A percentile compares a stretch with the other conserved stretches of the same genome.
phyloP scores from a whole-genome alignment of 2,329 filamentous ascomycete species.

The Elsinoe ampelina region DNA sequence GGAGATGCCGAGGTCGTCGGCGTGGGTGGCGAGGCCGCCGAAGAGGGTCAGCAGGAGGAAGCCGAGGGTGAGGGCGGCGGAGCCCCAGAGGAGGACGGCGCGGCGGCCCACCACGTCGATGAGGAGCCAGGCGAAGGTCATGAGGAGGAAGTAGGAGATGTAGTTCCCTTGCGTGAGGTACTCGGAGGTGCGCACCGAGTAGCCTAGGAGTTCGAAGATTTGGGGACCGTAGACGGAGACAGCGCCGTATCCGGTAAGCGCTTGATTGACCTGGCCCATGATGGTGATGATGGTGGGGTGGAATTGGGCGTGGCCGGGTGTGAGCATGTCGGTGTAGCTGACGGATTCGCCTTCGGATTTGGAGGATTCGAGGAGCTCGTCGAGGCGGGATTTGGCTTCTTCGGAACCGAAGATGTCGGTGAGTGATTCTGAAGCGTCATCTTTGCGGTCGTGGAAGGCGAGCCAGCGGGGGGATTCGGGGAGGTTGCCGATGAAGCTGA shows the following conservation, averaged over 20 bases:
- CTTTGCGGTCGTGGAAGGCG: constrained; percentile 41
- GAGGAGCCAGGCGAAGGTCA: constrained; percentile 52
- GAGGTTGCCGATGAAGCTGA: constrained; percentile 44
- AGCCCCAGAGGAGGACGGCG: constrained; percentile 46
- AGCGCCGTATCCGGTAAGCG: constrained; percentile 49
- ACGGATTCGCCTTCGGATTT: constrained; percentile 41
- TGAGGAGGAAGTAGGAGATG: constrained; percentile 50
- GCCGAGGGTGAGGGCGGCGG: constrained; percentile 37
- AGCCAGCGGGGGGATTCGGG: constrained; percentile 53
- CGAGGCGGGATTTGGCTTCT: constrained; percentile 39
- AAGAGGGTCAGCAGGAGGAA: constrained; percentile 46
- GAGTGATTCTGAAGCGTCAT: constrained; percentile 44
- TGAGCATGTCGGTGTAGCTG: constrained; percentile 50
- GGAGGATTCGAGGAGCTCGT: constrained; percentile 43
- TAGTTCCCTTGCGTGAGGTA: constrained; percentile 53
- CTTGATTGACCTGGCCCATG: constrained; percentile 56
- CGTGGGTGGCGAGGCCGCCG: constrained; percentile 39
- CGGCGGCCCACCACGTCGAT: constrained; percentile 49
- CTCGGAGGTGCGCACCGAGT: constrained; percentile 43
- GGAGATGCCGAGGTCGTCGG: constrained; percentile 31
- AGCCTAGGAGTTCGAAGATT: constrained; percentile 54
- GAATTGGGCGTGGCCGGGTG: constrained; percentile 45
- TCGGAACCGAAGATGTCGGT: constrained; percentile 42
- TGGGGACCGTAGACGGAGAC: constrained; percentile 55
- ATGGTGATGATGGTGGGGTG: constrained; percentile 52